phyloP scores from a whole-genome alignment of 768 basidiomycete species.

The Suillus americanus region DNA sequence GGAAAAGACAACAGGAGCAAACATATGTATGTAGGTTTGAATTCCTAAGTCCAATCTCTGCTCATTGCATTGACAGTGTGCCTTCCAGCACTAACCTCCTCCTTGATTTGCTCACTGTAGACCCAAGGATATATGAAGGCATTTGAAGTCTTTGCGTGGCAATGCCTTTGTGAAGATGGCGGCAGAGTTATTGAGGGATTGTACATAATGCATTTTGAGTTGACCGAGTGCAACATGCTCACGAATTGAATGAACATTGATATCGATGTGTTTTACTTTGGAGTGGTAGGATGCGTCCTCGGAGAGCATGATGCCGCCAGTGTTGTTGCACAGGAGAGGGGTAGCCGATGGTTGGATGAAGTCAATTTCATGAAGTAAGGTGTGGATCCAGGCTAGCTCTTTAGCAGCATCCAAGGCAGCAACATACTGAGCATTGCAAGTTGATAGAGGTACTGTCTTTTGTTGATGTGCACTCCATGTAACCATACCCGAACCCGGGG shows the following conservation, averaged over 20 bases:
- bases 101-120: not conserved
- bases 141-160: not conserved
- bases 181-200: not conserved
- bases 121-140: no score
- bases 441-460: no score
- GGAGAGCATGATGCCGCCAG: not conserved
- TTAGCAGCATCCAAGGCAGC: not conserved
- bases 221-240: fast-evolving
- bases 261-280: not conserved
- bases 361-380: not conserved
- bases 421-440: not conserved
- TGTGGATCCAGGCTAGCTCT: not conserved
- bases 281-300: not conserved
- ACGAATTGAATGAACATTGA: not conserved
- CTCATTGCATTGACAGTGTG: not conserved
- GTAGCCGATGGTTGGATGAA: not conserved
- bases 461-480: no score
- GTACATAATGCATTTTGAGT: not conserved
- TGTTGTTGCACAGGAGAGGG: not conserved
- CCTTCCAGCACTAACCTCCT: not conserved
- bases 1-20: not conserved
- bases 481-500: no score
- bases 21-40: not conserved
- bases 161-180: not conserved
- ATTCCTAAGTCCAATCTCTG: not conserved